Conservation (phyloP, 1,284 basidiomycete genomes). For the Coniferiporia sulphurascens region DNA sequence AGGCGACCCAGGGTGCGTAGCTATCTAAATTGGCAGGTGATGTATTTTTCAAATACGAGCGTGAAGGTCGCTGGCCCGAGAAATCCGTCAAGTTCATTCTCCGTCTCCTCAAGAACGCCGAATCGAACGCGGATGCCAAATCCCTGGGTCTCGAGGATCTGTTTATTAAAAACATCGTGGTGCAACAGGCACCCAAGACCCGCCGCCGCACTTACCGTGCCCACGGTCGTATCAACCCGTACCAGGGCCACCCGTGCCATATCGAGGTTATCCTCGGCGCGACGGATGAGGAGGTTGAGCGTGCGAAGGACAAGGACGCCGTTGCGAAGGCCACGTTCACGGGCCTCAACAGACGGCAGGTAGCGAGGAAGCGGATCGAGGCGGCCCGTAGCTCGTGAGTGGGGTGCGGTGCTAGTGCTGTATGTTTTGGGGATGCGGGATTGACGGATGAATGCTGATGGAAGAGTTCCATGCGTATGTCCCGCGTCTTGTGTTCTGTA, state of each 20-base stretch:
- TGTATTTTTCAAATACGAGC: neutral
- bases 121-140: constrained; percentile 99
- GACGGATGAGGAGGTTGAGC: constrained; percentile 79
- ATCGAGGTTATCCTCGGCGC: constrained; percentile 90
- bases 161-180: constrained; percentile 93
- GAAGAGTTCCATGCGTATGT: constrained; percentile 1
- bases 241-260: constrained; percentile 91
- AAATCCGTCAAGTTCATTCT: constrained; percentile 97
- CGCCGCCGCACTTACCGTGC: constrained; percentile 99
- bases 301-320: constrained; percentile 78
- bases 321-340: constrained; percentile 43
- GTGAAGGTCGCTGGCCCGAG: constrained; percentile 96
- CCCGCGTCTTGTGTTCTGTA: neutral
- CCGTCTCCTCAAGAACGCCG: constrained; percentile 96
- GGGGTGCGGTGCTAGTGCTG: neutral
- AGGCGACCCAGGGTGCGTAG: constrained; percentile 86
- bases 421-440: neutral
- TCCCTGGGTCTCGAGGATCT: constrained; percentile 92
- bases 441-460: neutral
- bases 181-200: constrained; percentile 99
- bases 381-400: constrained; percentile 46
- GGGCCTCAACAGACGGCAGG: constrained; percentile 76
- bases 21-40: neutral
- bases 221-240: constrained; percentile 90
- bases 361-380: constrained; percentile 80